Evolutionary conservation across 2,329 filamentous ascomycete species (phyloP).

Genomic region (Botrytis elliptica): DNA sequence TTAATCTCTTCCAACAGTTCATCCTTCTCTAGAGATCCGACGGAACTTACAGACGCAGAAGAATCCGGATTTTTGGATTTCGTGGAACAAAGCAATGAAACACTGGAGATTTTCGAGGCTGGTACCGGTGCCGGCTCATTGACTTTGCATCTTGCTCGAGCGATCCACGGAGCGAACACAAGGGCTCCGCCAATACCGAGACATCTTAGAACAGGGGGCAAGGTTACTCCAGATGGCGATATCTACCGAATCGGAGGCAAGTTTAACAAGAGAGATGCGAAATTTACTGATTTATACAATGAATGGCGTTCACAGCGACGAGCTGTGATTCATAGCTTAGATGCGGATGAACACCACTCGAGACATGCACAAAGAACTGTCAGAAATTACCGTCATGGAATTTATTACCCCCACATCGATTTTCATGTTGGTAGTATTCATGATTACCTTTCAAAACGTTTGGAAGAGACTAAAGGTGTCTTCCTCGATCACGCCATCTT

Average conservation of each 20-base stretch:
- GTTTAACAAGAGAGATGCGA: background rate
- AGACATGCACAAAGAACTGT: slow-evolving; percentile 64
- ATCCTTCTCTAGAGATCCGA: background rate
- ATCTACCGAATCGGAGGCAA: background rate
- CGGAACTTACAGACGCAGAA: background rate
- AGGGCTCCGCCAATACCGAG: slow-evolving; percentile 44
- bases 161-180: slow-evolving; percentile 71
- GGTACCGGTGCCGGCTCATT: slow-evolving; percentile 82
- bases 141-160: slow-evolving; percentile 72
- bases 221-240: slow-evolving; percentile 6
- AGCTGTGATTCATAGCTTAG: slow-evolving; percentile 74
- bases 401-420: slow-evolving; percentile 69
- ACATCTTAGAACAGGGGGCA: background rate
- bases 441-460: slow-evolving; percentile 58
- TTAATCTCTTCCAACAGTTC: too few species aligned
- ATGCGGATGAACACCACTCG: slow-evolving; percentile 62
- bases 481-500: slow-evolving; percentile 72
- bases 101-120: slow-evolving; percentile 76
- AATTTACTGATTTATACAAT: slow-evolving; percentile 24
- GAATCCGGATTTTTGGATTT: background rate
- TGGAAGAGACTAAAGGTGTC: slow-evolving; percentile 47
- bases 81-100: slow-evolving; percentile 31
- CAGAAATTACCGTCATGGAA: slow-evolving; percentile 63
- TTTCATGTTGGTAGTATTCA: slow-evolving; percentile 70
- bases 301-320: slow-evolving; percentile 46